Conservation (phyloP, 2,329 filamentous ascomycete species). For the Phoma sp. region DNA sequence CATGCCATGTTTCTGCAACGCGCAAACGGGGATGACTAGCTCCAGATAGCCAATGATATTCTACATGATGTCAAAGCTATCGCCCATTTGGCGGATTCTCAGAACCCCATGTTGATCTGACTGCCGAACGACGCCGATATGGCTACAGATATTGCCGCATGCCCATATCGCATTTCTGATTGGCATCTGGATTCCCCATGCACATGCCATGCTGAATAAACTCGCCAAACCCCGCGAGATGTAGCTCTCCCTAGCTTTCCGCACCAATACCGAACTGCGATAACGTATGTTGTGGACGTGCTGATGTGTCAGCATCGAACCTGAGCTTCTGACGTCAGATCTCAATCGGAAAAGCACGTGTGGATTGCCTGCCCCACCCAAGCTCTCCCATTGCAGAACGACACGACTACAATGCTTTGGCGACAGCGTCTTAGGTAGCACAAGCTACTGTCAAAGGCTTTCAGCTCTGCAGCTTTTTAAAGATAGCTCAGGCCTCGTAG, state of each 20-base stretch:
- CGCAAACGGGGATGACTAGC: constrained; percentile 1
- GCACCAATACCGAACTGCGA: neutral
- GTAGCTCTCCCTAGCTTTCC: constrained; percentile 4
- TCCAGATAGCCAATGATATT: constrained; percentile 20
- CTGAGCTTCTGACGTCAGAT: constrained; percentile 4
- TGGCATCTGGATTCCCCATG: constrained; percentile 29
- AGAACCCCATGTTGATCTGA: constrained; percentile 21
- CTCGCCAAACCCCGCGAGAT: constrained; percentile 2
- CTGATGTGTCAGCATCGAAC: neutral
- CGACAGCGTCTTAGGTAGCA: too few relatives aligned
- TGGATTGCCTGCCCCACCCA: constrained; percentile 2
- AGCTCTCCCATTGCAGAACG: neutral
- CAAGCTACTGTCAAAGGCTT: too few relatives aligned
- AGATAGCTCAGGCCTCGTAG: too few relatives aligned
- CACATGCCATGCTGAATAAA: constrained; percentile 27
- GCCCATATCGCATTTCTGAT: constrained; percentile 24
- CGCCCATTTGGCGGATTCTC: constrained; percentile 1
- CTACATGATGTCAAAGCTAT: constrained; percentile 18
- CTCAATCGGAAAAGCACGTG: neutral
- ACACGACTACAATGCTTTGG: too few relatives aligned
- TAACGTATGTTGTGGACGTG: neutral
- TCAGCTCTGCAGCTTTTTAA: too few relatives aligned
- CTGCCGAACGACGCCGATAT: constrained; percentile 28
- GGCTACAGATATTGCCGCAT: constrained; percentile 26
- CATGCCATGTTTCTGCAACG: constrained; percentile 18